A percentile compares a stretch with the other conserved stretches of the same genome.
phyloP scores from a whole-genome alignment of 1,284 basidiomycete genomes.

The Sanghuangporus weigelae region DNA sequence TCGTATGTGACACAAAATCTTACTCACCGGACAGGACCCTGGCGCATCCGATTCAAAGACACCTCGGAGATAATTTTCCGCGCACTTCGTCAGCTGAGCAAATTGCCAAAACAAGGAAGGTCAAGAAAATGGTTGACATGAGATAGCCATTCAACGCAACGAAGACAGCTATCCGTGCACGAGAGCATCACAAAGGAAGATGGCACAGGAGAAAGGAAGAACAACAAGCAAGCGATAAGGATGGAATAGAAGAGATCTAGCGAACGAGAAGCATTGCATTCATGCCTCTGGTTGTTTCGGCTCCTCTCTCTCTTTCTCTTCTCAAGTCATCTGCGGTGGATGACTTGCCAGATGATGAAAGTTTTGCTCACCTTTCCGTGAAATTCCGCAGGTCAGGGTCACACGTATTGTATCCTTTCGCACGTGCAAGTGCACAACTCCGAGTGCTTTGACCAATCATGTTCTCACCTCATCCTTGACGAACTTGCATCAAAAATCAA shows the following conservation, averaged over 20 bases:
- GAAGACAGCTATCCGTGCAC: too few relatives aligned
- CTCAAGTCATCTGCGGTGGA: not conserved
- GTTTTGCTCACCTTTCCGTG: too few relatives aligned
- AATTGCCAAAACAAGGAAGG: not conserved
- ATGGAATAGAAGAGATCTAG: not conserved
- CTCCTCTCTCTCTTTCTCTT: not conserved
- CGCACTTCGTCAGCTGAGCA: not conserved
- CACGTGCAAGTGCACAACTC: too few relatives aligned
- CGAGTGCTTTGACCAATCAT: too few relatives aligned
- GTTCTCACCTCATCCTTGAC: too few relatives aligned
- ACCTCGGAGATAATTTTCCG: too few relatives aligned
- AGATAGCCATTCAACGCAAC: too few relatives aligned
- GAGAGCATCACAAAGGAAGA: too few relatives aligned
- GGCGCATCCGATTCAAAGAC: not conserved
- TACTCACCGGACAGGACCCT: not conserved
- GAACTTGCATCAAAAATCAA: too few relatives aligned
- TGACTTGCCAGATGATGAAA: not conserved
- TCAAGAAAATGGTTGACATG: not conserved
- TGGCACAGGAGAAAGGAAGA: too few relatives aligned
- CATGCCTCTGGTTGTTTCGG: not conserved
- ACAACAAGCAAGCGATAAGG: not conserved
- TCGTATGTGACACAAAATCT: constrained; percentile 4
- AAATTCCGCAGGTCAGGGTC: too few relatives aligned
- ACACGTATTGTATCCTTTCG: too few relatives aligned
- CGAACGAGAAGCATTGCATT: not conserved